Conservation (phyloP, 2,329 filamentous ascomycete genomes). For the Camillea tinctor region DNA sequence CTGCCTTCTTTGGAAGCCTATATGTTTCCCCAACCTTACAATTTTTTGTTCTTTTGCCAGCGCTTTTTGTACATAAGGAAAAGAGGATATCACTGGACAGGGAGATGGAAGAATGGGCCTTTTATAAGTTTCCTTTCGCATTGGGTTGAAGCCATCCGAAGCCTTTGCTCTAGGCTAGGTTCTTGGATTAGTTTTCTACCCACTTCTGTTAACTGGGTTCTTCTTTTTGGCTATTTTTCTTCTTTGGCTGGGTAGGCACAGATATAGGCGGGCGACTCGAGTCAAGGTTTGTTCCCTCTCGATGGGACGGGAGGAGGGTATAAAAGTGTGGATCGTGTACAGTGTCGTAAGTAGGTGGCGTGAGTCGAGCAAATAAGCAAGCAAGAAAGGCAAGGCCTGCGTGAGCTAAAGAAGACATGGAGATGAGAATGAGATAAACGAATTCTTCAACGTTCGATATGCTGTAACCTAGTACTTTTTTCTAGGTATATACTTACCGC, state of each 20-base stretch:
- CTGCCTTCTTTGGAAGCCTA: neutral
- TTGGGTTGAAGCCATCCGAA: neutral
- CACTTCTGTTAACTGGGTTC: neutral
- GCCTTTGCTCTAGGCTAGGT: neutral
- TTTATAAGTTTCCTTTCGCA: neutral
- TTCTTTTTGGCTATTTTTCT: neutral
- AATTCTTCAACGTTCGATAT: conserved; percentile 5
- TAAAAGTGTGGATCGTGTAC: conserved; percentile 1
- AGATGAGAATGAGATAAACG: conserved; percentile 20
- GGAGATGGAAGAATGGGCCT: neutral
- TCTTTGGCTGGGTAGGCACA: neutral
- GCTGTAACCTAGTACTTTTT: neutral
- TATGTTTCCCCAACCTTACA: neutral
- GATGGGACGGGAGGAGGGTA: neutral
- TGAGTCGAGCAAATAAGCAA: conserved; percentile 2
- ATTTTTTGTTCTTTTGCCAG: conserved; percentile 7
- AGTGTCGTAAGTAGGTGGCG: conserved; percentile 5
- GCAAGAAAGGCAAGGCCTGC: conserved; percentile 4
- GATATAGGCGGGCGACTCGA: neutral
- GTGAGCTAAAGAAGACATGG: conserved; percentile 2
- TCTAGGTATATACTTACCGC: neutral
- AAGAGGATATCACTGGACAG: neutral
- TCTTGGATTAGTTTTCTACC: neutral
- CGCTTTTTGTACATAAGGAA: neutral
- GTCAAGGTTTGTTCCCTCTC: neutral